A percentile compares a stretch with the other conserved stretches of the same genome.
Conservation (phyloP, 805 yeast species). For the Barnettozyma sp. region DNA sequence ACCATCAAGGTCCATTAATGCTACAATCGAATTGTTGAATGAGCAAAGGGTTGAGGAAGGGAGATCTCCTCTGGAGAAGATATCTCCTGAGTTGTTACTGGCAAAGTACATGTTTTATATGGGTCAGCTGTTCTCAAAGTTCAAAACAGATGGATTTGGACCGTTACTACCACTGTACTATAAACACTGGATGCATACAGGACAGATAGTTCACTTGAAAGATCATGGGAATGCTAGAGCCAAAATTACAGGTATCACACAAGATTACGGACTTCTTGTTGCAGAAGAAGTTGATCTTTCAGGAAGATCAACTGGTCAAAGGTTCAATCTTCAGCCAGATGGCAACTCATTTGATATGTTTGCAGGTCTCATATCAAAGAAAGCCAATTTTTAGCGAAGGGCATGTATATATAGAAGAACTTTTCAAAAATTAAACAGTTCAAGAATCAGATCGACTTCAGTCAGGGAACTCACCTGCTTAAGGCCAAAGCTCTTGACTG, state of each 20-base stretch:
- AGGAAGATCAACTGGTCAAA: constrained; percentile 44
- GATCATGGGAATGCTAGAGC: constrained; percentile 50
- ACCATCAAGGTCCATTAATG: constrained; percentile 85
- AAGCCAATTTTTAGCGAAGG: constrained; percentile 16
- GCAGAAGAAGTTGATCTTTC: constrained; percentile 58
- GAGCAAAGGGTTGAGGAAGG: constrained; percentile 39
- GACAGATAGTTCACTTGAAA: constrained; percentile 65
- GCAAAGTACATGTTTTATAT: constrained; percentile 66
- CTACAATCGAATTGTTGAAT: constrained; percentile 59
- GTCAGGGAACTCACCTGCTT: neutral
- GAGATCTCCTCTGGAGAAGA: constrained; percentile 19
- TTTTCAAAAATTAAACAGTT: constrained; percentile 19
- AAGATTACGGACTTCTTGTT: constrained; percentile 74
- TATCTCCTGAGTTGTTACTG: constrained; percentile 41
- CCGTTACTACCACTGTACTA: constrained; percentile 70
- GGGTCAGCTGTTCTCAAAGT: constrained; percentile 53
- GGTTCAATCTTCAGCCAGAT: constrained; percentile 82
- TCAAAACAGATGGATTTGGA: constrained; percentile 56
- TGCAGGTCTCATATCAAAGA: constrained; percentile 73
- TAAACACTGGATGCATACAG: constrained; percentile 76
- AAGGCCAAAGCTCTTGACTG: constrained; percentile 20
- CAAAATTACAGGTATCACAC: constrained; percentile 69
- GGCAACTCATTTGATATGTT: constrained; percentile 97
- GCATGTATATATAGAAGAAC: neutral
- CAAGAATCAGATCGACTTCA: constrained; percentile 18